These are phyloP conservation scores for Nasturtium officinale DNA, from an alignment of 345 rosid genomes.

Conservation along the genomic window DNA sequence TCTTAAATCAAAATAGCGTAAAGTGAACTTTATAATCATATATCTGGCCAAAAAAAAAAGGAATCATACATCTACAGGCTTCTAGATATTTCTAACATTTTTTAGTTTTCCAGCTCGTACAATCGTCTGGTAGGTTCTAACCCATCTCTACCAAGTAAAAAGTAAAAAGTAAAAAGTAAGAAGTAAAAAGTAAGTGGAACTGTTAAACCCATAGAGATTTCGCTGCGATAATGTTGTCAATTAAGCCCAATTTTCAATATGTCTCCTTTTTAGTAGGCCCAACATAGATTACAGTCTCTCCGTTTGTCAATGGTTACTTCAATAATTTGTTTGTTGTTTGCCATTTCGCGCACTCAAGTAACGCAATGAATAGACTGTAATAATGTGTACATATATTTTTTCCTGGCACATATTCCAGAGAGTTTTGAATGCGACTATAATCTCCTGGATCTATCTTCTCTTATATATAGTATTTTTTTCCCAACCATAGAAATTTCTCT, in stretches of 20 bases:
- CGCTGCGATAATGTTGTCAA: background rate
- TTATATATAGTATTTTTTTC: too few relatives aligned
- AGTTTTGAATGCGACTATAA: too few relatives aligned
- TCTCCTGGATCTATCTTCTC: too few relatives aligned
- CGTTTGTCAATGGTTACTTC: background rate
- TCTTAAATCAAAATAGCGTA: background rate
- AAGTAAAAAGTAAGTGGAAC: background rate
- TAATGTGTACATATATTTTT: too few relatives aligned
- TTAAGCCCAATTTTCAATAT: background rate
- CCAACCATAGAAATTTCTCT: too few relatives aligned
- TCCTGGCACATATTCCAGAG: too few relatives aligned
- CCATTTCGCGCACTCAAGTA: background rate
- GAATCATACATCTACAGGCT: background rate
- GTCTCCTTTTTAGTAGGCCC: conserved; percentile 7
- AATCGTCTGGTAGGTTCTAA: too few relatives aligned
- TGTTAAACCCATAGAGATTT: background rate
- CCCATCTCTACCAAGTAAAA: background rate
- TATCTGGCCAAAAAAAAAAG: too few relatives aligned
- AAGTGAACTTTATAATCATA: background rate
- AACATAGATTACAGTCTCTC: background rate
- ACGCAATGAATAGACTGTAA: background rate
- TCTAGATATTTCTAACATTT: too few relatives aligned
- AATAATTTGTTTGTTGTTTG: background rate
- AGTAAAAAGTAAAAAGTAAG: background rate
- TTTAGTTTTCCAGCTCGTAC: background rate